A percentile compares a stretch with the other conserved stretches of the same genome.
Evolutionary conservation across 352 stramenopile species (phyloP).

Genomic region (Phytophthora capsici): DNA sequence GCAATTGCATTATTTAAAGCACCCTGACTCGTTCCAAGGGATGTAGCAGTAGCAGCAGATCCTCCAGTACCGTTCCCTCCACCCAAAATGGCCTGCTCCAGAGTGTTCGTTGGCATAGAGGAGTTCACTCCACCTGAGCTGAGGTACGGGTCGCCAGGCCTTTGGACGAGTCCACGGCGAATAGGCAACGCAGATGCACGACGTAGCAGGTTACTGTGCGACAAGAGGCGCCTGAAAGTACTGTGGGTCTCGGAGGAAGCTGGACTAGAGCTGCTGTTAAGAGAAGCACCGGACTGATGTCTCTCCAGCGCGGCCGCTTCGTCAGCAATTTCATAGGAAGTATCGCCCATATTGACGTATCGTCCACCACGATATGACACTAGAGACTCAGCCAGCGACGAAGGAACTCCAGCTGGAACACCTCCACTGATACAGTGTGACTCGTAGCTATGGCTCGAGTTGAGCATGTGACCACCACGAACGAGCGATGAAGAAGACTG

Average conservation of each 20-base stretch:
- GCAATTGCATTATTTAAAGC: conserved; percentile 27
- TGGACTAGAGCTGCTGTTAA: conserved; percentile 48
- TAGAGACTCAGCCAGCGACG: conserved; percentile 33
- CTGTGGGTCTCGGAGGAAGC: conserved; percentile 45
- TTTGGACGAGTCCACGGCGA: conserved; percentile 46
- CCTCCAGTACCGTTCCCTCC: conserved; percentile 30
- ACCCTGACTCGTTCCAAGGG: conserved; percentile 31
- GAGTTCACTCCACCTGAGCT: conserved; percentile 37
- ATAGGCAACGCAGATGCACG: conserved; percentile 47
- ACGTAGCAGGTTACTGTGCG: conserved; percentile 67
- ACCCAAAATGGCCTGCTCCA: conserved; percentile 78
- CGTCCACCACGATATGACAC: conserved; percentile 33
- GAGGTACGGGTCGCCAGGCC: conserved; percentile 55
- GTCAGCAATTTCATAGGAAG: conserved; percentile 39
- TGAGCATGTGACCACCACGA: conserved; percentile 31
- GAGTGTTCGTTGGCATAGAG: conserved; percentile 52
- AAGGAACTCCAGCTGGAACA: conserved; percentile 14
- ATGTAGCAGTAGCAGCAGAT: conserved; percentile 25
- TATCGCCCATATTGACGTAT: conserved; percentile 39
- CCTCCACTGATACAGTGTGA: conserved; percentile 12
- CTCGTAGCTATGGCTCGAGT: conserved; percentile 25
- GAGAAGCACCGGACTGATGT: conserved; percentile 38
- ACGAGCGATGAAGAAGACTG: conserved; percentile 35
- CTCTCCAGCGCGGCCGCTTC: conserved; percentile 39
- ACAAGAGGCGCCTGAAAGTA: conserved; percentile 66